Percentiles rank a stretch among this genome's conserved stretches.
These are phyloP conservation scores for Arthroderma uncinatum DNA, from an alignment of 2,329 filamentous ascomycete species.

Conservation along the genomic window DNA sequence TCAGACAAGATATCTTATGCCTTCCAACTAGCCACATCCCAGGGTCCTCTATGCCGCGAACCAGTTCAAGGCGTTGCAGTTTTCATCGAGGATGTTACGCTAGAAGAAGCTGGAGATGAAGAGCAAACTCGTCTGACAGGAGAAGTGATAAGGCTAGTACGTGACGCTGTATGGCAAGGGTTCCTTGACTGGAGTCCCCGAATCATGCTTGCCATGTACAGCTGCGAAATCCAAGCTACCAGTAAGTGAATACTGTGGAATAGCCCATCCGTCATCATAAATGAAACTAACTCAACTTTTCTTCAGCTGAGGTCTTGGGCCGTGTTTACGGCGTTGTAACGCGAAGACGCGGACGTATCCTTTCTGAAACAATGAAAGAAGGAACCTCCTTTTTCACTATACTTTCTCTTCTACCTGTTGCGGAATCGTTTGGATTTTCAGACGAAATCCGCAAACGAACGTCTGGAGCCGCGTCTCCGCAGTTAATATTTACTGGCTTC, in stretches of 20 bases:
- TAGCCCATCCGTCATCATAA: conserved; percentile 6
- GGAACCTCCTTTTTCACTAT: conserved; percentile 96
- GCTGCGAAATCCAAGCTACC: conserved; percentile 90
- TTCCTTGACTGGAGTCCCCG: conserved; percentile 94
- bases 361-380: conserved; percentile 84
- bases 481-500: conserved; percentile 86
- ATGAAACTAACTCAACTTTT: conserved; percentile 13
- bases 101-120: conserved; percentile 45
- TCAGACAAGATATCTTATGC: conserved; percentile 85
- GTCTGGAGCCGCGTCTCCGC: conserved; percentile 78
- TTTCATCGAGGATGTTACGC: conserved; percentile 66
- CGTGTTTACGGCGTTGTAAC: conserved; percentile 98
- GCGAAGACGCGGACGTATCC: conserved; percentile 74
- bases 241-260: conserved; percentile 42
- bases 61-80: conserved; percentile 89
- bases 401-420: conserved; percentile 73
- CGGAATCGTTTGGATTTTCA: conserved; percentile 88
- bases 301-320: conserved; percentile 72
- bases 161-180: conserved; percentile 68
- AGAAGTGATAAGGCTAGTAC: conserved; percentile 82
- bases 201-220: conserved; percentile 96
- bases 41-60: conserved; percentile 85
- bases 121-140: conserved; percentile 73
- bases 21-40: conserved; percentile 81
- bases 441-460: conserved; percentile 96